A percentile compares a stretch with the other conserved stretches of the same genome.
Evolutionary conservation across 2,329 filamentous ascomycete species (phyloP).

Genomic region (Neonectria faginata): DNA sequence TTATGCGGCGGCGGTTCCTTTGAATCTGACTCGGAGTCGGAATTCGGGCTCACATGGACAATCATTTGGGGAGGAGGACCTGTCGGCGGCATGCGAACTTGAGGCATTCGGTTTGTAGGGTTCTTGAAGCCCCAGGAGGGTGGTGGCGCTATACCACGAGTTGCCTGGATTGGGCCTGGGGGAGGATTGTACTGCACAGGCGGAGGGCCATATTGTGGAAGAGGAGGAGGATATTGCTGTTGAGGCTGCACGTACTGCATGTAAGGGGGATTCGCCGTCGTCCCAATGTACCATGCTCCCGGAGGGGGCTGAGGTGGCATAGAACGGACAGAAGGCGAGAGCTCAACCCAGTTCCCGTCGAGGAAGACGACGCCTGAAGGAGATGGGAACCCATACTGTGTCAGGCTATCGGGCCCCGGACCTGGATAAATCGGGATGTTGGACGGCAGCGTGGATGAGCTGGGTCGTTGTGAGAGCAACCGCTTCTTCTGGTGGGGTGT

Average conservation of each 20-base stretch:
- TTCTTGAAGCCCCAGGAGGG: no score
- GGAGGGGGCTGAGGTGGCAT: not conserved
- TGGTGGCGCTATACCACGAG: not conserved
- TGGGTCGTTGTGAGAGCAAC: not conserved
- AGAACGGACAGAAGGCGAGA: not conserved
- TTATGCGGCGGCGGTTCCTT: not conserved
- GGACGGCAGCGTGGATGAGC: not conserved
- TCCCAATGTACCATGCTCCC: not conserved
- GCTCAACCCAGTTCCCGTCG: constrained; percentile 2
- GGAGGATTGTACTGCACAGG: not conserved
- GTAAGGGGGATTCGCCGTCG: not conserved
- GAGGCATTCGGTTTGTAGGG: not conserved
- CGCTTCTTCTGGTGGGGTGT: not conserved
- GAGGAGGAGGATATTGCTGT: not conserved
- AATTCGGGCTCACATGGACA: not conserved
- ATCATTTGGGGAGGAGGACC: not conserved
- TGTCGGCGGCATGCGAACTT: not conserved
- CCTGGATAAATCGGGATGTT: not conserved
- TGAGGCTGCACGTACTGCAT: not conserved
- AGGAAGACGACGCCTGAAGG: not conserved
- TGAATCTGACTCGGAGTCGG: not conserved
- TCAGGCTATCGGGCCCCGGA: not conserved
- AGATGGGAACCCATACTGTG: not conserved
- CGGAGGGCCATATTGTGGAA: no score
- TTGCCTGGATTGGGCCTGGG: not conserved